A percentile compares a stretch with the other conserved stretches of the same genome.
Conservation (phyloP, 2,329 filamentous ascomycete genomes). For the Ceratocystiopsis sp. region DNA sequence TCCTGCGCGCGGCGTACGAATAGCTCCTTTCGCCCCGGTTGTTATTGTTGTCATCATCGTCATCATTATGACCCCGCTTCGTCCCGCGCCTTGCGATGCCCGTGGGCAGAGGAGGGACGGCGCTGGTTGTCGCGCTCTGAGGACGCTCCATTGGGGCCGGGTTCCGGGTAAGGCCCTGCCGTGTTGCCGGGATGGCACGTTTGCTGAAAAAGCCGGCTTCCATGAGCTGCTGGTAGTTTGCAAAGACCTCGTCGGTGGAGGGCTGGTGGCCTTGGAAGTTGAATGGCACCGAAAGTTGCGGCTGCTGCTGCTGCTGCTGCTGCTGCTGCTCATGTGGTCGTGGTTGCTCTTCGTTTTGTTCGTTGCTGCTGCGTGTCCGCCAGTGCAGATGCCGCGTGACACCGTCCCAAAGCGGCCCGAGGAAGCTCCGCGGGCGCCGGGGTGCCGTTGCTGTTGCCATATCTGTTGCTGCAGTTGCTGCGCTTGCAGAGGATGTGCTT, state of each 20-base stretch:
- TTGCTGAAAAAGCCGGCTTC: conserved; percentile 40
- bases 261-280: neutral
- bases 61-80: conserved; percentile 27
- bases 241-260: conserved; percentile 23
- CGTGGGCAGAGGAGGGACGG: neutral
- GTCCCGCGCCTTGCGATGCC: conserved; percentile 19
- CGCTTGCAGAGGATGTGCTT: neutral
- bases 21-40: conserved; percentile 8
- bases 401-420: conserved; percentile 18
- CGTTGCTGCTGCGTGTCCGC: conserved; percentile 1
- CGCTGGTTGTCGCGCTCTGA: neutral
- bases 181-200: conserved; percentile 39
- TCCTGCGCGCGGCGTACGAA: no score
- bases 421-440: conserved; percentile 11
- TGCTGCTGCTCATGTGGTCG: neutral
- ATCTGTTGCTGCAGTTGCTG: conserved; percentile 3
- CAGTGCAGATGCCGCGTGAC: conserved; percentile 15
- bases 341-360: neutral
- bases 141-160: neutral
- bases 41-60: conserved; percentile 3
- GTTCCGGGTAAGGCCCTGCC: conserved; percentile 22
- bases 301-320: neutral
- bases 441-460: neutral
- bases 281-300: neutral
- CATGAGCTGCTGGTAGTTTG: conserved; percentile 39